Conservation (phyloP, 306 rosid genomes). For the Arachis stenosperma region DNA sequence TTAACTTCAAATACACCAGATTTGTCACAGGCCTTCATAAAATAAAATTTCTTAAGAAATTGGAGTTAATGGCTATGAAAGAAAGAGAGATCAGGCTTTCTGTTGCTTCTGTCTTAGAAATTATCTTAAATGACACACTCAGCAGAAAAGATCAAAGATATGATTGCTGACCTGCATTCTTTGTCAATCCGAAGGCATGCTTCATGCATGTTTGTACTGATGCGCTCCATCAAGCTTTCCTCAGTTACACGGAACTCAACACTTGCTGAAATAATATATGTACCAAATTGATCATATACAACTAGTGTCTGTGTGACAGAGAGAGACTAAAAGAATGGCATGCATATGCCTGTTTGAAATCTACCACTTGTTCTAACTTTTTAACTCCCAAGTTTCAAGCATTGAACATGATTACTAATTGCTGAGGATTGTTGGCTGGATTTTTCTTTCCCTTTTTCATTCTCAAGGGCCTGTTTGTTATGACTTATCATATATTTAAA, state of each 20-base stretch:
- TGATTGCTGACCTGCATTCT: conserved; percentile 60
- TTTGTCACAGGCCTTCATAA: neutral
- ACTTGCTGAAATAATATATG: conserved; percentile 42
- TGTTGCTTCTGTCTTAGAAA: conserved; percentile 1
- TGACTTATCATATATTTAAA: neutral
- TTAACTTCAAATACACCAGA: no score
- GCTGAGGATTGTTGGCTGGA: neutral
- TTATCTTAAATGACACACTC: neutral
- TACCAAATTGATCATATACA: conserved; percentile 3
- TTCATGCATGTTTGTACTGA: conserved; percentile 65
- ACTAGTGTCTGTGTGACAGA: conserved; percentile 2
- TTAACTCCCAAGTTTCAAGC: conserved; percentile 5
- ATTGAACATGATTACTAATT: neutral
- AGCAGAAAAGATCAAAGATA: neutral
- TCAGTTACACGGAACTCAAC: conserved; percentile 53
- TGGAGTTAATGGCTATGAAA: conserved; percentile 1
- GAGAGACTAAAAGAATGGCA: neutral
- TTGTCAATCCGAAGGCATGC: conserved; percentile 71
- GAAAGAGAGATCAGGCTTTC: conserved; percentile 11
- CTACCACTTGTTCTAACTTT: neutral
- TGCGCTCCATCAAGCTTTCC: conserved; percentile 71
- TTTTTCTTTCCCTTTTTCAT: neutral
- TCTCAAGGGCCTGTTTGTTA: neutral
- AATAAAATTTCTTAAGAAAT: neutral
- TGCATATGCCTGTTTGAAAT: neutral